Evolutionary conservation across 345 rosid species (phyloP).

Genomic region (Zanthoxylum bungeanum): DNA sequence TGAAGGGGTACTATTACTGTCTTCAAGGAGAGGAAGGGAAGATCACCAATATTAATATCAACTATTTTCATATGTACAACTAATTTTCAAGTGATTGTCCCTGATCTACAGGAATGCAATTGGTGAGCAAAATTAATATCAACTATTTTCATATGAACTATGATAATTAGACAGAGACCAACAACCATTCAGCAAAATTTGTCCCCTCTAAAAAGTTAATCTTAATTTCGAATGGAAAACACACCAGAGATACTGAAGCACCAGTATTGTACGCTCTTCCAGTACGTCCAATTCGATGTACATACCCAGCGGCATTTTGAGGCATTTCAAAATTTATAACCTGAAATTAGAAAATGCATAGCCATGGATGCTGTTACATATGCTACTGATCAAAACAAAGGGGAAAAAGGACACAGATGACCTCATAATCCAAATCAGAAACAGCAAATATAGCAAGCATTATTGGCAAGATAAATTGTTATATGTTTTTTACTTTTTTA

Average conservation of each 20-base stretch:
- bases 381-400: no score
- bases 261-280: slow-evolving; percentile 85
- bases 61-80: no score
- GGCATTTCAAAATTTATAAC: slow-evolving; percentile 91
- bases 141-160: not conserved
- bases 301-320: slow-evolving; percentile 60
- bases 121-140: not conserved
- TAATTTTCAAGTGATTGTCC: not conserved
- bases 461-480: no score
- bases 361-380: no score
- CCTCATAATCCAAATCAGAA: not conserved
- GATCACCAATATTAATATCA: no score
- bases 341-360: slow-evolving; percentile 31
- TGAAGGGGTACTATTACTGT: not conserved
- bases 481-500: not conserved
- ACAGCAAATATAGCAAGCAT: no score
- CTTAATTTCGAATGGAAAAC: slow-evolving; percentile 18
- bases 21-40: not conserved
- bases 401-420: no score
- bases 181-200: not conserved
- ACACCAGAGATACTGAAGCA: slow-evolving; percentile 72
- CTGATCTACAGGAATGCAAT: not conserved
- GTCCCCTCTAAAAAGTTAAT: not conserved
- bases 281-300: slow-evolving; percentile 92
- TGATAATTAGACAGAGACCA: not conserved